Percentiles rank a stretch among this genome's conserved stretches.
Conservation (phyloP, 164 flowering plant species). For the Vitis cinerea region DNA sequence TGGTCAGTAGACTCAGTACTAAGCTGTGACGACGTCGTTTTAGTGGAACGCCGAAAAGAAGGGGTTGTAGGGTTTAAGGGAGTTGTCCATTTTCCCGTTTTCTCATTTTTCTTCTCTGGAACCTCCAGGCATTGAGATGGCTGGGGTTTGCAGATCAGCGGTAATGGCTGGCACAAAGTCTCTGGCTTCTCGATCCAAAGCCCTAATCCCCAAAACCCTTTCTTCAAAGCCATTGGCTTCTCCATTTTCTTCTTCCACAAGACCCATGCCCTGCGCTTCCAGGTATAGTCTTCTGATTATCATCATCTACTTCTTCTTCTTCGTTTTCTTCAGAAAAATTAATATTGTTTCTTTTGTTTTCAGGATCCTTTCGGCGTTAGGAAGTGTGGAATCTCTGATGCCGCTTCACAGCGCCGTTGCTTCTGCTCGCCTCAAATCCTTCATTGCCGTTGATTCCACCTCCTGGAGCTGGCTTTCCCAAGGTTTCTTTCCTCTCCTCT, state of each 20-base stretch:
- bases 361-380: constrained; percentile 48
- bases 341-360: neutral
- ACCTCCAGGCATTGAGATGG: constrained; percentile 17
- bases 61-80: constrained; percentile 1
- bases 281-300: constrained; percentile 24
- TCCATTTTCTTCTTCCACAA: constrained; percentile 28
- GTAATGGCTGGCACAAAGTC: constrained; percentile 38
- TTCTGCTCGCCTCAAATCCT: constrained; percentile 68
- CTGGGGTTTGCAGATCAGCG: constrained; percentile 49
- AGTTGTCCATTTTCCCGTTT: neutral
- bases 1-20: too few species aligned
- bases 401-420: constrained; percentile 77
- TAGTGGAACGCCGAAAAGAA: too few species aligned
- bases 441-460: constrained; percentile 55
- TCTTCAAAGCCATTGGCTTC: constrained; percentile 24
- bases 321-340: neutral
- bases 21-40: too few species aligned
- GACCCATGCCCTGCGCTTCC: constrained; percentile 24
- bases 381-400: constrained; percentile 58
- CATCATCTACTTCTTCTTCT: neutral
- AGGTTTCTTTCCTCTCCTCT: constrained; percentile 28
- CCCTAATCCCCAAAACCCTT: constrained; percentile 16
- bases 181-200: constrained; percentile 31
- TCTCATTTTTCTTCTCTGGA: too few species aligned
- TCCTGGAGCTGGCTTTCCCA: constrained; percentile 85